Percentiles rank a stretch among this genome's conserved stretches.
phyloP scores from a whole-genome alignment of 1,139 yeast genomes.

The Suhomyces maxii region DNA sequence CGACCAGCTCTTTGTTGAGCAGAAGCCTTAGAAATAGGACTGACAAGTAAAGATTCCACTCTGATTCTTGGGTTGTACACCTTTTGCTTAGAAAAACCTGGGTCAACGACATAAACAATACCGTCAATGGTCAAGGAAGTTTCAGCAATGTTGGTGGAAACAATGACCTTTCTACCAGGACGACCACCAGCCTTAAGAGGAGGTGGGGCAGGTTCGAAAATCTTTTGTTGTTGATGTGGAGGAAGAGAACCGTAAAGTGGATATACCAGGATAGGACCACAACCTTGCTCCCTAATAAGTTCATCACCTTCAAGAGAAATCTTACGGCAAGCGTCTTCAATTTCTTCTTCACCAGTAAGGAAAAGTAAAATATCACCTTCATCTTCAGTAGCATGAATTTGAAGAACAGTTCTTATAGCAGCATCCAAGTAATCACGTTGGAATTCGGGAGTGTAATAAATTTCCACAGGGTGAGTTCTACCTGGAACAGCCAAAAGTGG shows the following conservation, averaged over 20 bases:
- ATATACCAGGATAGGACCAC: constrained; percentile 87
- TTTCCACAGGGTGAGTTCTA: constrained; percentile 95
- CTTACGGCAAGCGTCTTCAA: constrained; percentile 94
- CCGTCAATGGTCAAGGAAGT: constrained; percentile 98
- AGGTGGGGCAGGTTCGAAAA: constrained; percentile 86
- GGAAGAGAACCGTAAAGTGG: constrained; percentile 96
- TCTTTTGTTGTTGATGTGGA: constrained; percentile 90
- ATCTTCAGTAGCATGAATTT: constrained; percentile 94
- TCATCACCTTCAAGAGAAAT: constrained; percentile 87
- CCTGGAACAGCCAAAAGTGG: constrained; percentile 97
- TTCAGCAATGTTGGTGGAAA: constrained; percentile 97
- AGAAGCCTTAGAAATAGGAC: constrained; percentile 95
- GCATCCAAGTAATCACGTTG: constrained; percentile 94
- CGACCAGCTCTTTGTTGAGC: constrained; percentile 99
- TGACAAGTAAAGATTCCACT: constrained; percentile 89
- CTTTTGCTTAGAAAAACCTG: constrained; percentile 95
- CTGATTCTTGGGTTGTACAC: constrained; percentile 96
- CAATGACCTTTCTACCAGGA: constrained; percentile 90
- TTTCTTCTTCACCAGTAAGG: constrained; percentile 97
- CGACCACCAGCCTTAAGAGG: constrained; percentile 64
- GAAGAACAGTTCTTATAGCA: constrained; percentile 90
- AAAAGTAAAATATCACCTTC: constrained; percentile 89
- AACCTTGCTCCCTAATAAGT: constrained; percentile 78
- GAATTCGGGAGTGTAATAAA: constrained; percentile 93
- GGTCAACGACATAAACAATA: constrained; percentile 94